phyloP scores from a whole-genome alignment of 202 grass and related monocot species.

The Miscanthus sacchariflorus region DNA sequence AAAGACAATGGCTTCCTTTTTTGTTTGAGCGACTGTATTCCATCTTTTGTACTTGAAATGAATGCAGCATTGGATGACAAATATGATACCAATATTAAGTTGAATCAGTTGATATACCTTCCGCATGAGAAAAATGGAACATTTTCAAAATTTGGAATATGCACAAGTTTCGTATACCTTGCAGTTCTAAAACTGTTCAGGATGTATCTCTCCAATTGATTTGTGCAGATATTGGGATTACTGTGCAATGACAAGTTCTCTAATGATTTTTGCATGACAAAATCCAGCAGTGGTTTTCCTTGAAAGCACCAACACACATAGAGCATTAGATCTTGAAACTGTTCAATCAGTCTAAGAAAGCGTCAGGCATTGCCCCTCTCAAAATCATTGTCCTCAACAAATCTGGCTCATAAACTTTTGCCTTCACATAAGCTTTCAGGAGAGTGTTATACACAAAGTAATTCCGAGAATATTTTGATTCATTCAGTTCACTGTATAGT shows the following conservation, averaged over 20 bases:
- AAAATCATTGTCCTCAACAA: constrained; percentile 85
- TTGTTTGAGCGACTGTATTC: constrained; percentile 29
- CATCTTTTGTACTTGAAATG: constrained; percentile 10
- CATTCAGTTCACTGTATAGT: constrained; percentile 81
- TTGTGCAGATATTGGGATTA: constrained; percentile 8
- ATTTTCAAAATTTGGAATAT: neutral
- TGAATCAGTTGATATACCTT: constrained; percentile 7
- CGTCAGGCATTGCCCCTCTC: constrained; percentile 79
- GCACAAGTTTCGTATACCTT: constrained; percentile 20
- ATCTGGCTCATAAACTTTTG: constrained; percentile 84
- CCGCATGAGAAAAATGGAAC: neutral
- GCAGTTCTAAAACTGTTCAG: neutral
- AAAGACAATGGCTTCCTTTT: constrained; percentile 2
- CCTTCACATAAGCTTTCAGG: constrained; percentile 83
- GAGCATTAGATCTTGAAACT: constrained; percentile 66
- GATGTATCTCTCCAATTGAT: neutral
- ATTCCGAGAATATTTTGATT: constrained; percentile 83
- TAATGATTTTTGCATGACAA: constrained; percentile 18
- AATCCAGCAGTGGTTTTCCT: constrained; percentile 30
- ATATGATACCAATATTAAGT: constrained; percentile 8
- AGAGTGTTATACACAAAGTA: constrained; percentile 91
- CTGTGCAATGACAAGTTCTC: neutral
- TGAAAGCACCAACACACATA: neutral
- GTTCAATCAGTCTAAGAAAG: constrained; percentile 75
- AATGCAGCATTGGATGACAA: neutral